phyloP scores from a whole-genome alignment of 2,329 filamentous ascomycete species.

The Coniochaeta ligniaria region DNA sequence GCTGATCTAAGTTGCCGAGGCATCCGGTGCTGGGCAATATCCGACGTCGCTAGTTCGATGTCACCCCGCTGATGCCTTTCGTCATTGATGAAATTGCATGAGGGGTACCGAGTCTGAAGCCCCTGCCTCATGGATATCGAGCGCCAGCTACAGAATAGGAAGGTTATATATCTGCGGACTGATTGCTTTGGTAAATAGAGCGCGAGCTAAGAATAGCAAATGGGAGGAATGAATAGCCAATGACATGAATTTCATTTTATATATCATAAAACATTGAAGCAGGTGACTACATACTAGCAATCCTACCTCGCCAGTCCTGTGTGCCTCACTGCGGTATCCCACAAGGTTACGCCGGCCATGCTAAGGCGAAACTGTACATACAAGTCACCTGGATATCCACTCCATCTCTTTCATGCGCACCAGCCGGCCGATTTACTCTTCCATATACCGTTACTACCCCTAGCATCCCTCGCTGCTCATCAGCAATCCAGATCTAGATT shows the following conservation, averaged over 20 bases:
- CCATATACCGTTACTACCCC: not conserved
- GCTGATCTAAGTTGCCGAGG: conserved; percentile 62
- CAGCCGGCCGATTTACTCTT: no score
- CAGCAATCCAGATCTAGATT: no score
- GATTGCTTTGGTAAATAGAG: not conserved
- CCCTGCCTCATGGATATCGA: not conserved
- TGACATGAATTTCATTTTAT: not conserved
- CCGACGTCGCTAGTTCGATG: not conserved
- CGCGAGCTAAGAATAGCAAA: not conserved
- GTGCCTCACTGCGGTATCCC: not conserved
- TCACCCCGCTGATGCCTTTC: not conserved
- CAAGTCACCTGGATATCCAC: no score
- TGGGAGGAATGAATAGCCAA: not conserved
- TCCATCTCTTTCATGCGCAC: no score
- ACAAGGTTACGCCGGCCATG: no score
- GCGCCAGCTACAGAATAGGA: not conserved
- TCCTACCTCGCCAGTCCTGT: not conserved
- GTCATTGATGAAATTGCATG: not conserved
- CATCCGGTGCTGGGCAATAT: not conserved
- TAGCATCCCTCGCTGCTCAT: no score
- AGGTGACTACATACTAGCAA: not conserved
- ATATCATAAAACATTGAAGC: not conserved
- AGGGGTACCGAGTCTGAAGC: not conserved
- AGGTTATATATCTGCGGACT: not conserved
- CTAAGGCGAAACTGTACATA: no score